phyloP scores from a whole-genome alignment of 2,329 filamentous ascomycete species.

The Monosporascus sp. region DNA sequence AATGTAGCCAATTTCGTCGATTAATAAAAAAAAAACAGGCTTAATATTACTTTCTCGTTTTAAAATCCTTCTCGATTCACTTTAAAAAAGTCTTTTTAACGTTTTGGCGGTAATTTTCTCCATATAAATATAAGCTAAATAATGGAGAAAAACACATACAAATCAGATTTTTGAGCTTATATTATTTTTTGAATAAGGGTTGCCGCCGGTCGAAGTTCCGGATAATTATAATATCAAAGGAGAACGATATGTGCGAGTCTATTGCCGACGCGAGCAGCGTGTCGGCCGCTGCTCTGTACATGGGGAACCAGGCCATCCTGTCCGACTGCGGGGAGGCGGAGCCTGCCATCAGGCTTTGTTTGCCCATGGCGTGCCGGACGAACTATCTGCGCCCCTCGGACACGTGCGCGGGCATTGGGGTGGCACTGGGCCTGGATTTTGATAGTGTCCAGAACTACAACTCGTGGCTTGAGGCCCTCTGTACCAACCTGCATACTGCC shows the following conservation, averaged over 20 bases:
- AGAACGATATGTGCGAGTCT: background rate
- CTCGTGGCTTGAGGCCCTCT: conserved; percentile 1
- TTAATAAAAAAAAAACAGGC: too few relatives aligned
- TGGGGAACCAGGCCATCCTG: background rate
- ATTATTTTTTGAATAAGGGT: too few relatives aligned
- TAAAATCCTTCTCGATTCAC: too few relatives aligned
- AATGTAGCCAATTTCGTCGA: too few relatives aligned
- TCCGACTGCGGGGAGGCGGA: background rate
- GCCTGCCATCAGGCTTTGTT: background rate
- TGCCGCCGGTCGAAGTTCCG: too few relatives aligned
- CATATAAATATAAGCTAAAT: too few relatives aligned
- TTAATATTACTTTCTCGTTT: too few relatives aligned
- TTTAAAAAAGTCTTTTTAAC: too few relatives aligned
- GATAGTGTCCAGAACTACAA: conserved; percentile 1
- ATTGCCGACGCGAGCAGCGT: background rate
- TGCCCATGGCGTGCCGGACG: background rate
- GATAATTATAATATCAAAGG: too few relatives aligned
- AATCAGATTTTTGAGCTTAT: too few relatives aligned
- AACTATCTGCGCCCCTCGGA: background rate
- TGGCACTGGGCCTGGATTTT: background rate
- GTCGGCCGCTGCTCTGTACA: background rate
- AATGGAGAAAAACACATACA: too few relatives aligned
- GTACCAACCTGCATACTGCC: conserved; percentile 1
- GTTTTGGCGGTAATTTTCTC: too few relatives aligned
- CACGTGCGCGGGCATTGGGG: background rate